These are phyloP conservation scores for Arthromyces matolae DNA, from an alignment of 768 basidiomycete genomes.

Conservation along the genomic window DNA sequence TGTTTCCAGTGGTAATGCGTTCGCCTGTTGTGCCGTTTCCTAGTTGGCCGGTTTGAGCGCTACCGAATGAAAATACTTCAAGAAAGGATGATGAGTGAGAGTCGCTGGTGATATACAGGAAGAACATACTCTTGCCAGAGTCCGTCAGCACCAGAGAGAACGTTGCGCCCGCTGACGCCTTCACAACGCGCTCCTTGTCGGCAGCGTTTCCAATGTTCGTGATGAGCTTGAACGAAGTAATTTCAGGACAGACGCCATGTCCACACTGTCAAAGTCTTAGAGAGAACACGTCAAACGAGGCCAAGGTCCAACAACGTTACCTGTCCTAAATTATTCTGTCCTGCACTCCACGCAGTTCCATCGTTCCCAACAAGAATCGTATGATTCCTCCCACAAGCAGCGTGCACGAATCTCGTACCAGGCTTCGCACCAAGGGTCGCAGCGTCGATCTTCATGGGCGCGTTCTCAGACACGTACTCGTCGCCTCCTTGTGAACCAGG, in stretches of 20 bases:
- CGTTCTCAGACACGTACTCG: constrained; percentile 69
- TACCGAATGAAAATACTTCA: constrained; percentile 91
- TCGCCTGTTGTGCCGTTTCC: constrained; percentile 95
- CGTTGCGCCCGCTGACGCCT: constrained; percentile 77
- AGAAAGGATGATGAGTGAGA: too few species aligned
- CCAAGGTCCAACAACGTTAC: constrained; percentile 35
- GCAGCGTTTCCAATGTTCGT: constrained; percentile 54
- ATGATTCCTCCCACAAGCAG: constrained; percentile 82
- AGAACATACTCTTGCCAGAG: constrained; percentile 65
- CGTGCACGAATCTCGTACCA: constrained; percentile 67
- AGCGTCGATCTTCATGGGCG: constrained; percentile 60
- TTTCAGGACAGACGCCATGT: constrained; percentile 59
- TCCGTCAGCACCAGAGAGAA: constrained; percentile 84
- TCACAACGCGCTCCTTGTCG: constrained; percentile 60
- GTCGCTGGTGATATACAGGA: too few species aligned
- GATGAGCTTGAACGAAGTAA: constrained; percentile 62
- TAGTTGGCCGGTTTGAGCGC: constrained; percentile 88
- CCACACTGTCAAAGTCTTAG: constrained; percentile 67
- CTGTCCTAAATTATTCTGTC: constrained; percentile 78
- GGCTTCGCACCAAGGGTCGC: constrained; percentile 55
- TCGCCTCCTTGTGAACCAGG: constrained; percentile 50
- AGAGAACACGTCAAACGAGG: too few species aligned
- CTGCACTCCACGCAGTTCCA: constrained; percentile 82
- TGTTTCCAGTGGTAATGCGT: constrained; percentile 81
- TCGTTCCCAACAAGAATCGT: constrained; percentile 78